A percentile compares a stretch with the other conserved stretches of the same genome.
phyloP scores from a whole-genome alignment of 306 rosid genomes.

The Lagenaria siceraria region DNA sequence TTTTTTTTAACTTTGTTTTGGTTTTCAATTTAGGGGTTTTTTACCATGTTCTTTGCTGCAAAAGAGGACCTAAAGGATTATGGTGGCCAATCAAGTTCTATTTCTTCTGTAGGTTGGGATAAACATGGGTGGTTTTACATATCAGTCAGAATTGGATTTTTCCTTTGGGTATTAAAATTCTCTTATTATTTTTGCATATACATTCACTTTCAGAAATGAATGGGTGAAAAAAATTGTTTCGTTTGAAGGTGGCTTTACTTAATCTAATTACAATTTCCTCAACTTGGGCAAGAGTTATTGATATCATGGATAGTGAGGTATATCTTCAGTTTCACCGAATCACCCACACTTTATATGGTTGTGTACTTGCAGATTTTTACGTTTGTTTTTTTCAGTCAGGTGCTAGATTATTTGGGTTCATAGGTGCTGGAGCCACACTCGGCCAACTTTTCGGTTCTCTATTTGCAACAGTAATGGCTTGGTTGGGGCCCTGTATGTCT shows the following conservation, averaged over 20 bases:
- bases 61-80: slow-evolving; percentile 30
- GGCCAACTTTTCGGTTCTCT: slow-evolving; percentile 92
- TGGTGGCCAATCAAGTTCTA: slow-evolving; percentile 26
- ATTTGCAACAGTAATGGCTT: slow-evolving; percentile 89
- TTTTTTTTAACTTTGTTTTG: slow-evolving; percentile 10
- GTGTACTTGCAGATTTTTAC: background rate
- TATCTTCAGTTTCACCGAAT: slow-evolving; percentile 5
- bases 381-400: slow-evolving; percentile 72
- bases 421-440: slow-evolving; percentile 99
- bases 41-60: slow-evolving; percentile 17
- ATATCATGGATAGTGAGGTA: slow-evolving; percentile 87
- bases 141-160: slow-evolving; percentile 75
- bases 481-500: slow-evolving; percentile 83
- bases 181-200: background rate
- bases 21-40: slow-evolving; percentile 31
- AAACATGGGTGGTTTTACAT: slow-evolving; percentile 71
- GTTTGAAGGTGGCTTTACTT: slow-evolving; percentile 46
- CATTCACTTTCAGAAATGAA: background rate
- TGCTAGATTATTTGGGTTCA: slow-evolving; percentile 93
- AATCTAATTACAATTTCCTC: slow-evolving; percentile 68
- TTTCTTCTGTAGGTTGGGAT: slow-evolving; percentile 43
- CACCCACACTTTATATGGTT: slow-evolving; percentile 15
- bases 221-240: slow-evolving; percentile 6
- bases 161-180: slow-evolving; percentile 66
- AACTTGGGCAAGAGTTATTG: slow-evolving; percentile 94